These are phyloP conservation scores for Eleusine coracana DNA, from an alignment of 176 grass and related monocot species.

Conservation along the genomic window DNA sequence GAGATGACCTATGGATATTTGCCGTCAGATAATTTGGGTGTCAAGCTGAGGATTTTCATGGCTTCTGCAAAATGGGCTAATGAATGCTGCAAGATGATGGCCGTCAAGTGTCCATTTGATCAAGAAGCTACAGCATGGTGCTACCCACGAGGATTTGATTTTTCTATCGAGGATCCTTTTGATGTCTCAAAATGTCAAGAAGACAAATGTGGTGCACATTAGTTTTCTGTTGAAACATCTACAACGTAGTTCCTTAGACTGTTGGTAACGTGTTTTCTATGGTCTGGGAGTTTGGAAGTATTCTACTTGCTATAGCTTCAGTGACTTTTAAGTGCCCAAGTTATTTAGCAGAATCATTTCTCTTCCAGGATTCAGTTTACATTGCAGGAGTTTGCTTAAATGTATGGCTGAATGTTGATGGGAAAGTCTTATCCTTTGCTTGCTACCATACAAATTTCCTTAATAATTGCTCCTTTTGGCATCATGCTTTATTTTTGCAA, in stretches of 20 bases:
- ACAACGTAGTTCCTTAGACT: no score
- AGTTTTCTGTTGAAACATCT: no score
- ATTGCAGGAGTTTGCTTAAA: no score
- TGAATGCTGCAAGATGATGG: conserved; percentile 8
- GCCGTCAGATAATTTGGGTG: background rate
- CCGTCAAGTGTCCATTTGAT: background rate
- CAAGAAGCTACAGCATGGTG: conserved; percentile 3
- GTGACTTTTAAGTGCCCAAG: background rate
- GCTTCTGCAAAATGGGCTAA: conserved; percentile 21
- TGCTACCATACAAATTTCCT: no score
- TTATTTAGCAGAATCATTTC: background rate
- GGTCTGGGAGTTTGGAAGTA: background rate
- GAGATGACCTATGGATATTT: background rate
- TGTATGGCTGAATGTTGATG: no score
- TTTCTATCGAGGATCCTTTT: conserved; percentile 25
- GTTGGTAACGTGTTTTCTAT: background rate
- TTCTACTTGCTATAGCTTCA: background rate
- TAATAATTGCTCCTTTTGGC: no score
- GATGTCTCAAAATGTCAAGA: background rate
- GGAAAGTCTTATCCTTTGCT: no score
- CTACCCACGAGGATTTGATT: background rate
- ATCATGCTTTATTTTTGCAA: no score
- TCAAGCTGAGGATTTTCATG: conserved; percentile 7
- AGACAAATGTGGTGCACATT: background rate
- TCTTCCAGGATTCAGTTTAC: no score